phyloP scores from a whole-genome alignment of 2,329 filamentous ascomycete species.

The Cryphonectria parasitica region DNA sequence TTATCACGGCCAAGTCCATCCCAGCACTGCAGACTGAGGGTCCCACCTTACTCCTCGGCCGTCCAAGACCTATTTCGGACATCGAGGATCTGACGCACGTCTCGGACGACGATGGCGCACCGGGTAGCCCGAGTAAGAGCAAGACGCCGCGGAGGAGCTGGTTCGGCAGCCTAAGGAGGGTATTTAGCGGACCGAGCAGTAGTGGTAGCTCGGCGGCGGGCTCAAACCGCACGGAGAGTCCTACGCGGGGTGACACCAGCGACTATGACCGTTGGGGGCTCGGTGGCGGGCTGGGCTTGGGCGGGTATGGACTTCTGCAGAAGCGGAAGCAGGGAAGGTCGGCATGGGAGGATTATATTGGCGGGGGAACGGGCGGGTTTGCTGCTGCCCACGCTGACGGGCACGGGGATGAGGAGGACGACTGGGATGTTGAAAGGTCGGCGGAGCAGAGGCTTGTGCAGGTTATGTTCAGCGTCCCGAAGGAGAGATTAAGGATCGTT shows the following conservation, averaged over 20 bases:
- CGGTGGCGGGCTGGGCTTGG: slow-evolving; percentile 48
- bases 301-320: slow-evolving; percentile 44
- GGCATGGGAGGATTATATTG: slow-evolving; percentile 46
- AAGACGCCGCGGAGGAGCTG: slow-evolving; percentile 62
- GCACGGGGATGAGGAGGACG: slow-evolving; percentile 62
- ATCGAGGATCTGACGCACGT: slow-evolving; percentile 29
- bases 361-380: slow-evolving; percentile 36
- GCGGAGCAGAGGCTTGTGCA: slow-evolving; percentile 74
- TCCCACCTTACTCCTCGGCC: slow-evolving; percentile 49
- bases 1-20: slow-evolving; percentile 59
- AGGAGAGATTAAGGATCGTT: slow-evolving; percentile 83
- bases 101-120: slow-evolving; percentile 41
- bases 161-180: slow-evolving; percentile 70
- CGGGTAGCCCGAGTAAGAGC: slow-evolving; percentile 60
- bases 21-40: slow-evolving; percentile 57
- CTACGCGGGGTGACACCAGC: slow-evolving; percentile 40
- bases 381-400: slow-evolving; percentile 37
- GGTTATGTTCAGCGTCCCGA: slow-evolving; percentile 92
- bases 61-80: slow-evolving; percentile 21
- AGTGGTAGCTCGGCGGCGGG: slow-evolving; percentile 34
- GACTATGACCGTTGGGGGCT: slow-evolving; percentile 49
- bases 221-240: slow-evolving; percentile 33
- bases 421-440: slow-evolving; percentile 78
- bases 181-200: slow-evolving; percentile 52
- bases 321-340: slow-evolving; percentile 59